These are phyloP conservation scores for Amesomyces nigricolor DNA, from an alignment of 2,329 filamentous ascomycete species.

Conservation along the genomic window DNA sequence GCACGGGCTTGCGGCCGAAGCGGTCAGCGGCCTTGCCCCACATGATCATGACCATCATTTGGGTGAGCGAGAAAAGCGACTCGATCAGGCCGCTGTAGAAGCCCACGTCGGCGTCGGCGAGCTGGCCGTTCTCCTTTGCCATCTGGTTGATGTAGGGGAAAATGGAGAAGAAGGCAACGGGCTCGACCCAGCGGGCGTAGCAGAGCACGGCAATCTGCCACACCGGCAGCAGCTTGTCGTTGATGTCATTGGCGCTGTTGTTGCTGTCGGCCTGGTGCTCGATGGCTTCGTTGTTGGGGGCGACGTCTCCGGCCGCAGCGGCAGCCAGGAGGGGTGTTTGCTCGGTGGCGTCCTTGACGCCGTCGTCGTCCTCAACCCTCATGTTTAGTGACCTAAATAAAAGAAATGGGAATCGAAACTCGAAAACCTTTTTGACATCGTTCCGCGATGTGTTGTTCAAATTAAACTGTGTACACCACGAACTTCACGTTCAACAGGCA, in stretches of 20 bases:
- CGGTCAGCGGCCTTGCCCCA: conserved; percentile 67
- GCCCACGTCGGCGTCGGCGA: conserved; percentile 62
- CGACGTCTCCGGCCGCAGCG: conserved; percentile 22
- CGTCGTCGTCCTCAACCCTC: conserved; percentile 1
- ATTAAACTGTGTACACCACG: background rate
- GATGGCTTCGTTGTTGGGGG: conserved; percentile 16
- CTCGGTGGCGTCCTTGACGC: conserved; percentile 24
- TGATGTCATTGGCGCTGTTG: conserved; percentile 26
- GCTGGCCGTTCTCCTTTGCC: conserved; percentile 59
- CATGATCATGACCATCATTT: conserved; percentile 70
- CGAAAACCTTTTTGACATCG: background rate
- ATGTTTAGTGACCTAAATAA: background rate
- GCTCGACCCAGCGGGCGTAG: conserved; percentile 66
- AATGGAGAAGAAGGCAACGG: conserved; percentile 77
- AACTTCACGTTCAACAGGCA: too few relatives aligned
- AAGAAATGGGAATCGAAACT: background rate
- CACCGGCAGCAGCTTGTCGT: conserved; percentile 49
- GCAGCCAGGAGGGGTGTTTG: conserved; percentile 30
- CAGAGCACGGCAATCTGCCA: conserved; percentile 68
- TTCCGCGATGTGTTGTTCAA: background rate
- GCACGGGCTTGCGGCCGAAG: conserved; percentile 65
- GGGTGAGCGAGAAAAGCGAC: conserved; percentile 66
- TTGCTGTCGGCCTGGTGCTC: conserved; percentile 18
- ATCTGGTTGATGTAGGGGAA: conserved; percentile 77
- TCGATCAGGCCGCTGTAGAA: conserved; percentile 76